Conservation (phyloP, 345 rosid genomes). For the Mangifera indica region DNA sequence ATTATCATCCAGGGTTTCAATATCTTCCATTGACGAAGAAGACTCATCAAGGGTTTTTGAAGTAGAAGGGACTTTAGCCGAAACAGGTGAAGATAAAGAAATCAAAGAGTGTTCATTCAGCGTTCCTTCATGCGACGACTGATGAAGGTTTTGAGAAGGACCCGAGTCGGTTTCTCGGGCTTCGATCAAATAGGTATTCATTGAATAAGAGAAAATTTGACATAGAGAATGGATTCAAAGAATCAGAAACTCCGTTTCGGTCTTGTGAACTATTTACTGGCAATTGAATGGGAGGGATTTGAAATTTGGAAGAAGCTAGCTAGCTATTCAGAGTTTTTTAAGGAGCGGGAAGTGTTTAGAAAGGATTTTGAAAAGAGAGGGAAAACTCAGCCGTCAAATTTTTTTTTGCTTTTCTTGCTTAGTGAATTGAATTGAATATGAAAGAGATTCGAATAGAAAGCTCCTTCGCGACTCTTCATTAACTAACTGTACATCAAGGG, state of each 20-base stretch:
- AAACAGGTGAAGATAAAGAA: background rate
- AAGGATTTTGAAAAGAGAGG: conserved; percentile 21
- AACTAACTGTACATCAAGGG: too few relatives aligned
- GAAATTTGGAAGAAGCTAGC: background rate
- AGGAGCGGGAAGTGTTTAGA: conserved; percentile 20
- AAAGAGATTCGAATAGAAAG: too few relatives aligned
- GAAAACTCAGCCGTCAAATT: conserved; percentile 34
- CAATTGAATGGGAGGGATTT: background rate
- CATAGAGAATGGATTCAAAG: background rate
- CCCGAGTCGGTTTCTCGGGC: background rate
- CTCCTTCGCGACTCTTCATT: too few relatives aligned
- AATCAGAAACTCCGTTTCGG: too few relatives aligned
- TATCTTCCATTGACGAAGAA: conserved; percentile 1
- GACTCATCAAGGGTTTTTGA: background rate
- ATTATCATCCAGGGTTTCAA: background rate
- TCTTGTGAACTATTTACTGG: background rate
- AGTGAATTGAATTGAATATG: background rate
- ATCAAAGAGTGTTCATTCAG: background rate
- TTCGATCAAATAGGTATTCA: background rate
- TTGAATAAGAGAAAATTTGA: background rate
- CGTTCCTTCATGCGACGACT: background rate
- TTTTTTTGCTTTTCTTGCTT: conserved; percentile 14
- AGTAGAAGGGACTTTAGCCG: background rate
- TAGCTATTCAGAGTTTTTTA: background rate
- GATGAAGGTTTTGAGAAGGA: background rate